These are phyloP conservation scores for Pseudocercospora cruenta DNA, from an alignment of 2,329 filamentous ascomycete species.

Conservation along the genomic window DNA sequence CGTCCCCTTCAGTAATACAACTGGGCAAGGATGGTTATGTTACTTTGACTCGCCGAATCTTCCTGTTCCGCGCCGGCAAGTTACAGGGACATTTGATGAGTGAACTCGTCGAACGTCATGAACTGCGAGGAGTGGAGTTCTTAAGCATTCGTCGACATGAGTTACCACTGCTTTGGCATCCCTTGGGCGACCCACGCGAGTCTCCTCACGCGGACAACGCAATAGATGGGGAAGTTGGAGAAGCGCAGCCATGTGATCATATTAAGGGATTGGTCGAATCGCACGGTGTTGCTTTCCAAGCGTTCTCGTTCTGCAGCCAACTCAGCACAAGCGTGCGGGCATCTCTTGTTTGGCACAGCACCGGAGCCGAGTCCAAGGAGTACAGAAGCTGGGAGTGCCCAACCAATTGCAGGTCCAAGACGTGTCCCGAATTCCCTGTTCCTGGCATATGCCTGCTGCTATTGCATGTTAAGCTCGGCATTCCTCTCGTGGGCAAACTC, in stretches of 20 bases:
- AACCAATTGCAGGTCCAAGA: not conserved
- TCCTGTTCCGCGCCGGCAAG: not conserved
- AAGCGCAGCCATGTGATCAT: not conserved
- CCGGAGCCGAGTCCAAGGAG: conserved; percentile 5
- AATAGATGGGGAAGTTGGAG: not conserved
- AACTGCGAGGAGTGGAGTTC: not conserved
- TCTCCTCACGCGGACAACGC: not conserved
- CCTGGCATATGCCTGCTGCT: conserved; percentile 6
- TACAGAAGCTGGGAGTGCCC: not conserved
- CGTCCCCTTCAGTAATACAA: not conserved
- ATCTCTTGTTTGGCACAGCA: conserved; percentile 9
- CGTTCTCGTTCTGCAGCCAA: conserved; percentile 15
- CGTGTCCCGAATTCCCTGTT: not conserved
- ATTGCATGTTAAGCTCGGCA: not conserved
- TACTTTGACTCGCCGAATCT: not conserved
- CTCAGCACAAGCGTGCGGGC: conserved; percentile 10
- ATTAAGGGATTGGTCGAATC: not conserved
- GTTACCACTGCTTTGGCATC: not conserved
- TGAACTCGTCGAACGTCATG: not conserved
- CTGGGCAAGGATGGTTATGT: conserved; percentile 1
- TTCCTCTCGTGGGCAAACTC: not conserved
- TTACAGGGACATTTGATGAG: not conserved
- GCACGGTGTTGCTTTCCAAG: not conserved
- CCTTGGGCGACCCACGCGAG: not conserved
- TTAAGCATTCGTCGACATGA: not conserved